phyloP scores from a whole-genome alignment of 2,329 filamentous ascomycete genomes.

The Epichloe festucae region DNA sequence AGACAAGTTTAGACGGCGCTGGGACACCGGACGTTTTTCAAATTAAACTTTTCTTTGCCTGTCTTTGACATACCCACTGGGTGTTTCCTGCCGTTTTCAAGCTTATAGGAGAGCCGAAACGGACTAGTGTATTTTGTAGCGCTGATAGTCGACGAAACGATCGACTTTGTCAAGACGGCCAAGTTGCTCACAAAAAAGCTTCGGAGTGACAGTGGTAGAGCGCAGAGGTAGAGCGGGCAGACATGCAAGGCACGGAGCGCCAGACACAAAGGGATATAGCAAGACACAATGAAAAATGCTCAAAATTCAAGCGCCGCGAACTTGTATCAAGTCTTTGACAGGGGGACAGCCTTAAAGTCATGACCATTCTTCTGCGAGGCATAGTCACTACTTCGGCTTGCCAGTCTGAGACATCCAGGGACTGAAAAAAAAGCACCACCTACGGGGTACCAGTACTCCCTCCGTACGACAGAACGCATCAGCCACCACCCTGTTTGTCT shows the following conservation, averaged over 20 bases:
- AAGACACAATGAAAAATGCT: conserved; percentile 4
- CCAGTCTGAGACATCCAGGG: conserved; percentile 9
- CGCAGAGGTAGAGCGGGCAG: not conserved
- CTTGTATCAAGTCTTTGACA: not conserved
- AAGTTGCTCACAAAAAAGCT: not conserved
- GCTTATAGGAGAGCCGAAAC: not conserved
- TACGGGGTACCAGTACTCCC: not conserved
- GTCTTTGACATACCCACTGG: not conserved
- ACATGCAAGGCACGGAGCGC: not conserved
- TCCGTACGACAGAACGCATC: not conserved
- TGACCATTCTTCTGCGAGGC: conserved; percentile 7
- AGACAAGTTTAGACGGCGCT: not conserved
- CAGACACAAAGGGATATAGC: conserved; percentile 3
- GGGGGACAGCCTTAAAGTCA: not conserved
- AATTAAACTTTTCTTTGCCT: not conserved
- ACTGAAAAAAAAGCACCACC: conserved; percentile 5
- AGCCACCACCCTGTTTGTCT: not conserved
- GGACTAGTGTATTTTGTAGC: not conserved
- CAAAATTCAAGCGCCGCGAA: not conserved
- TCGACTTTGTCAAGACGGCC: not conserved
- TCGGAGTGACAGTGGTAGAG: not conserved
- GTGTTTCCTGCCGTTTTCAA: not conserved
- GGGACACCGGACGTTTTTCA: not conserved
- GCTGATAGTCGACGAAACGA: not conserved
- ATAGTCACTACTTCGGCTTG: conserved; percentile 4